Evolutionary conservation across 257 asterid genomes (phyloP).

Genomic region (Nemophila menziesii): DNA sequence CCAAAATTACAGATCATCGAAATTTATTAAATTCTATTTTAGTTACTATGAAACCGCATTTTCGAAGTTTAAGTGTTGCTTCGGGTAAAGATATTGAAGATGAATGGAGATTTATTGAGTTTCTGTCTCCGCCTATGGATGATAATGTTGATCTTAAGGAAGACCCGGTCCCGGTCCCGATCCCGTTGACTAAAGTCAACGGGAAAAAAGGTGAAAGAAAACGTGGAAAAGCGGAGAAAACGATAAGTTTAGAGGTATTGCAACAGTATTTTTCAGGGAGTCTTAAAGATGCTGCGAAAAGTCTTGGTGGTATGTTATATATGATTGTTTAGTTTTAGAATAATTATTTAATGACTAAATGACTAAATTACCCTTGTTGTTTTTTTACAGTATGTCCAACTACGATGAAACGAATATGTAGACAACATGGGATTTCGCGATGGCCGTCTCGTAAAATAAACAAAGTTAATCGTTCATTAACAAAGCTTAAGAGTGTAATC

Average conservation of each 20-base stretch:
- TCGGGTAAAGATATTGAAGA: constrained; percentile 66
- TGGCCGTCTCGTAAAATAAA: constrained; percentile 98
- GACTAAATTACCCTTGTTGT: constrained; percentile 4
- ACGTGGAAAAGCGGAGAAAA: constrained; percentile 86
- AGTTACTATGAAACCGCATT: constrained; percentile 62
- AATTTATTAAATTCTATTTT: constrained; percentile 59
- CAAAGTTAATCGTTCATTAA: constrained; percentile 78
- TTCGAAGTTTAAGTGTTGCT: constrained; percentile 73
- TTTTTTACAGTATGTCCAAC: constrained; percentile 72
- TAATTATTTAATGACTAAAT: too few species aligned
- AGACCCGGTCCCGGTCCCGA: constrained; percentile 24
- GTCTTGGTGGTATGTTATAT: constrained; percentile 89
- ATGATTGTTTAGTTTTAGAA: not conserved
- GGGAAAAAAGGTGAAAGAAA: constrained; percentile 66
- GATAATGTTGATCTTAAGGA: constrained; percentile 30
- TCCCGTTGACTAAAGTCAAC: constrained; percentile 21
- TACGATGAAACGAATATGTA: constrained; percentile 86
- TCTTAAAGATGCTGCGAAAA: constrained; percentile 86
- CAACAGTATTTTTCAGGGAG: constrained; percentile 88
- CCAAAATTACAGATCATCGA: constrained; percentile 21
- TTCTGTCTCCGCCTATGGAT: constrained; percentile 36
- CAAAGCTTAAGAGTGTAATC: constrained; percentile 67
- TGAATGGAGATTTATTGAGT: constrained; percentile 62
- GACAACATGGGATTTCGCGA: constrained; percentile 87
- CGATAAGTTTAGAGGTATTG: constrained; percentile 79